Conservation (phyloP, 176 grass and related monocot genomes). For the Coix lacrymajobi region DNA sequence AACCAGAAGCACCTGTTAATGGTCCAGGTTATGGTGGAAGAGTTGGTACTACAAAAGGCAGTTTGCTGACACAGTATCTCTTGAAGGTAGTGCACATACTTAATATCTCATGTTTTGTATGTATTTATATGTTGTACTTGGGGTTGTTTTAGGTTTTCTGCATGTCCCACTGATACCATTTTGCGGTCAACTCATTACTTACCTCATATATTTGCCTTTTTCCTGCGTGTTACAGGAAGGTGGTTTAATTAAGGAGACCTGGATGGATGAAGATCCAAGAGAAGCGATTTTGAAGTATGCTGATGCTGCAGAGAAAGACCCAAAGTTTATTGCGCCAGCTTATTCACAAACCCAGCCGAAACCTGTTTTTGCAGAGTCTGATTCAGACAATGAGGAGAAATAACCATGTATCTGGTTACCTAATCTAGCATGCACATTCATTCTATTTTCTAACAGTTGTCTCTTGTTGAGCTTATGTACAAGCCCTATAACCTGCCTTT, state of each 20-base stretch:
- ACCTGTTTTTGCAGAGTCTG: conserved; percentile 76
- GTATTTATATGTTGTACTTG: background rate
- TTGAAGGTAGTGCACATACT: conserved; percentile 60
- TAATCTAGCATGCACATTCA: background rate
- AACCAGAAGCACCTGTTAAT: conserved; percentile 83
- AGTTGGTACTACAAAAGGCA: conserved; percentile 89
- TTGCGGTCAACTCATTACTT: background rate
- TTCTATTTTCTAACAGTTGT: conserved; percentile 19
- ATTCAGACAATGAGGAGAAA: conserved; percentile 87
- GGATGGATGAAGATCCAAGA: conserved; percentile 99
- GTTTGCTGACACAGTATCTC: conserved; percentile 90
- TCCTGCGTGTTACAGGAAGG: conserved; percentile 69
- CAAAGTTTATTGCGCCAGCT: conserved; percentile 87
- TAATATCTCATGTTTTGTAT: conserved; percentile 17
- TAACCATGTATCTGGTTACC: conserved; percentile 14
- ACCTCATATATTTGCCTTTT: background rate
- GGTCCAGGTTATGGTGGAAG: conserved; percentile 93
- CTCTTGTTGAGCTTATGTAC: background rate
- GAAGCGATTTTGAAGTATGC: conserved; percentile 97
- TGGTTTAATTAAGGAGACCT: conserved; percentile 95
- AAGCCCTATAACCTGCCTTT: background rate
- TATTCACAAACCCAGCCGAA: conserved; percentile 91
- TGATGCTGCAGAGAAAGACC: conserved; percentile 86
- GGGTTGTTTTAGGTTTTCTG: conserved; percentile 4
- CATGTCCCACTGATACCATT: background rate